Conservation (phyloP, 2,329 filamentous ascomycete species). For the Diaporthe humulicola region DNA sequence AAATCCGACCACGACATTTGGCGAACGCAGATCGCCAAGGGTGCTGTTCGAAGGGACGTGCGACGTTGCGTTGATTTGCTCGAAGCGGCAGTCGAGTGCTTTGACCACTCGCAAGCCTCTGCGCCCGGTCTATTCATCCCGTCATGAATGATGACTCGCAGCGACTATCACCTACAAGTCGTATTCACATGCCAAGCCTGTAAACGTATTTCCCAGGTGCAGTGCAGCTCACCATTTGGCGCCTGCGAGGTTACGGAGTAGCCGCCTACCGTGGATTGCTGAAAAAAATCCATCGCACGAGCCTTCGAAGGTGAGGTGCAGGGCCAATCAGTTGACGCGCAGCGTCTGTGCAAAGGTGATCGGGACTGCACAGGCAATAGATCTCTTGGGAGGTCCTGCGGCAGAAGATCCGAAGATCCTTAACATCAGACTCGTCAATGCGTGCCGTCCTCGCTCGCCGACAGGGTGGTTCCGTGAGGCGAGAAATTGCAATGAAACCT, state of each 20-base stretch:
- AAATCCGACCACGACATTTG: background rate
- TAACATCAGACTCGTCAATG: conserved; percentile 31
- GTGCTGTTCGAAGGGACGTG: conserved; percentile 30
- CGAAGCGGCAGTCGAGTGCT: conserved; percentile 8
- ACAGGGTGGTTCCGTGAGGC: background rate
- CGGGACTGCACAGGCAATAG: conserved; percentile 15
- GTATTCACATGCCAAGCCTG: conserved; percentile 29
- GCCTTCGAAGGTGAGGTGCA: conserved; percentile 6
- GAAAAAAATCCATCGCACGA: conserved; percentile 3
- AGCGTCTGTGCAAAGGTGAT: conserved; percentile 29
- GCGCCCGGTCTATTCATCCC: conserved; percentile 8
- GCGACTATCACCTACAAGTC: conserved; percentile 21
- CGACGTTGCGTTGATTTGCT: conserved; percentile 15
- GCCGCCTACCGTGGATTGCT: conserved; percentile 1
- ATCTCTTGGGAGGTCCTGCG: conserved; percentile 24
- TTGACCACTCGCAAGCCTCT: conserved; percentile 17
- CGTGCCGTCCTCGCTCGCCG: conserved; percentile 12
- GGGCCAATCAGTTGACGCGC: conserved; percentile 27
- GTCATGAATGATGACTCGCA: conserved; percentile 26
- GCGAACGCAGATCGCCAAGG: conserved; percentile 29
- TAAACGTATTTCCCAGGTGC: background rate
- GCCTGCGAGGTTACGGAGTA: conserved; percentile 5
- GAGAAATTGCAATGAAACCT: conserved; percentile 19
- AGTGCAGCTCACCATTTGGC: conserved; percentile 10
- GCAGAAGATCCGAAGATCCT: conserved; percentile 24